Evolutionary conservation across 192 early-diverging fungal genomes (phyloP).

Genomic region (Lunasporangiospora selenospora): DNA sequence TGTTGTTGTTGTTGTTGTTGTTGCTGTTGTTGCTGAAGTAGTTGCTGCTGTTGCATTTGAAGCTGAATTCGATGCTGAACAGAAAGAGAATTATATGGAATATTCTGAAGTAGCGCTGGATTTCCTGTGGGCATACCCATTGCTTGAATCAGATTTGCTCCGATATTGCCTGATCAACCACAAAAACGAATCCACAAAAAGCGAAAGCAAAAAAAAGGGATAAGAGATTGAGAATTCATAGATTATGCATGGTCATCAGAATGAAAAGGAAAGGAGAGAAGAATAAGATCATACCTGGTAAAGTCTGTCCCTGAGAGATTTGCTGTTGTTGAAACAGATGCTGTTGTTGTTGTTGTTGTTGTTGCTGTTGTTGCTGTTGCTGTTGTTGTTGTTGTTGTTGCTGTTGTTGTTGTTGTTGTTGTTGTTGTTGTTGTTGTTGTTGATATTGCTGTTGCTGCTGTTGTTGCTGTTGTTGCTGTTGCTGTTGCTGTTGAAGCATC

Average conservation of each 20-base stretch:
- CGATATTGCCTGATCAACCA: slow-evolving; percentile 8
- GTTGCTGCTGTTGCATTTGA: slow-evolving; percentile 15
- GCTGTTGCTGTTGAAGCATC: slow-evolving; percentile 29
- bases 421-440: slow-evolving; percentile 22
- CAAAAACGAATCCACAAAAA: no score
- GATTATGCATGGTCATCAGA: no score
- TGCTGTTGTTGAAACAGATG: not conserved
- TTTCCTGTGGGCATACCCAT: slow-evolving; percentile 24
- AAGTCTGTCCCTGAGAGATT: slow-evolving; percentile 5
- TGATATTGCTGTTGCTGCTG: slow-evolving; percentile 25
- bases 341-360: slow-evolving; percentile 12
- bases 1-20: slow-evolving; percentile 29
- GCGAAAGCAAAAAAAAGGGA: not conserved
- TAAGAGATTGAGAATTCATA: not conserved
- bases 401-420: slow-evolving; percentile 14
- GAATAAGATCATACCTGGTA: slow-evolving; percentile 10
- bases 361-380: slow-evolving; percentile 20
- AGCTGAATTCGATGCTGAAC: slow-evolving; percentile 30
- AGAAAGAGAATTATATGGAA: slow-evolving; percentile 14
- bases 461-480: slow-evolving; percentile 11
- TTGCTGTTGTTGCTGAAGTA: no score
- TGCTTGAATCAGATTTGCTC: slow-evolving; percentile 24
- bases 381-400: slow-evolving; percentile 28
- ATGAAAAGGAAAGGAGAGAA: not conserved
- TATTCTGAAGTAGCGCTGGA: slow-evolving; percentile 5